Conservation (phyloP, 495 filamentous ascomycete species). For the Lophiostoma macrostomum region DNA sequence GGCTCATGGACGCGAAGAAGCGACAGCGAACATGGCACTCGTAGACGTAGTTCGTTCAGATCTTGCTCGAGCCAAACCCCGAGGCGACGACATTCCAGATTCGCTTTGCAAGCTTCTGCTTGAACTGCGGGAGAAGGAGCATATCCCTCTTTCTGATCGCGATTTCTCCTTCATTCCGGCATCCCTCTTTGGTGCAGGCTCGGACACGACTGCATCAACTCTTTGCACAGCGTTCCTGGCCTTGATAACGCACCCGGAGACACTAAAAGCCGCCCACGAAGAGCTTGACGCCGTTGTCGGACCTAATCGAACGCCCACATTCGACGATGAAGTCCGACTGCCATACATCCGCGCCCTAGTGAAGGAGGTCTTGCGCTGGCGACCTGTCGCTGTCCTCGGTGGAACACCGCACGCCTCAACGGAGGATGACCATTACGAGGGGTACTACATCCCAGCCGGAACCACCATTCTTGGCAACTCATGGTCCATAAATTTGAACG, state of each 20-base stretch:
- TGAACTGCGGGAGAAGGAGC: conserved; percentile 25
- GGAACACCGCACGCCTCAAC: conserved; percentile 62
- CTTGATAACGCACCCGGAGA: conserved; percentile 47
- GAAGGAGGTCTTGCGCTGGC: conserved; percentile 61
- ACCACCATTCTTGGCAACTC: conserved; percentile 61
- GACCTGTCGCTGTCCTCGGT: conserved; percentile 58
- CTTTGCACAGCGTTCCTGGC: conserved; percentile 60
- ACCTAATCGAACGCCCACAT: conserved; percentile 48
- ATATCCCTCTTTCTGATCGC: conserved; percentile 44
- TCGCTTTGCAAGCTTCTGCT: conserved; percentile 23
- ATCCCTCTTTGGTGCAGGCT: conserved; percentile 62
- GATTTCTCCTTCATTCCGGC: conserved; percentile 60
- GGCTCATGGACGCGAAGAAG: conserved; percentile 50
- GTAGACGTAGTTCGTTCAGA: conserved; percentile 55
- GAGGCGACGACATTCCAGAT: conserved; percentile 33
- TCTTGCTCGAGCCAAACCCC: conserved; percentile 43
- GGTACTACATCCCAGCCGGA: conserved; percentile 44
- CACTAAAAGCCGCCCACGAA: conserved; percentile 51
- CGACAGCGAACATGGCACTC: conserved; percentile 50
- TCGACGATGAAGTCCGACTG: conserved; percentile 50
- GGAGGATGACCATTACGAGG: conserved; percentile 54
- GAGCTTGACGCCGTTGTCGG: conserved; percentile 59
- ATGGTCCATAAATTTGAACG: conserved; percentile 63
- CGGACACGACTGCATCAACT: conserved; percentile 63
- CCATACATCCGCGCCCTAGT: conserved; percentile 51